A percentile compares a stretch with the other conserved stretches of the same genome.
phyloP scores from a whole-genome alignment of 202 grass and related monocot genomes.

The Panicum virgatum region DNA sequence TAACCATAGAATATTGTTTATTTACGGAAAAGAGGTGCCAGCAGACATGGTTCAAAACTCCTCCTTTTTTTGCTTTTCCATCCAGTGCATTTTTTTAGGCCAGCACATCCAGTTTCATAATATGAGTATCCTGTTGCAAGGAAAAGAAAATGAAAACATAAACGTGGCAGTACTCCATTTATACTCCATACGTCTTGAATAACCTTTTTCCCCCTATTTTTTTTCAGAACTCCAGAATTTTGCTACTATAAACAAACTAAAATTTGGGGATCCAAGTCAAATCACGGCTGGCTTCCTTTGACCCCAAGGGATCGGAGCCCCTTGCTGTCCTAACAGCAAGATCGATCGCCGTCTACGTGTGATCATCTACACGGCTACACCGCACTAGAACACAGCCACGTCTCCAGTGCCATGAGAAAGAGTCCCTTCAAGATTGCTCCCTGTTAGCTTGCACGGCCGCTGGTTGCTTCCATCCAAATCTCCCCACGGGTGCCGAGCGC shows the following conservation, averaged over 20 bases:
- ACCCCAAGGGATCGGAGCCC: neutral
- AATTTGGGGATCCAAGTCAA: neutral
- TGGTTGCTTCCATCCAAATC: neutral
- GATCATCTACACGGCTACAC: neutral
- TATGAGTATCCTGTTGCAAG: neutral
- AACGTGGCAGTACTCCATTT: neutral
- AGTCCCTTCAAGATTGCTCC: neutral
- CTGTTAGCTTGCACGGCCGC: neutral
- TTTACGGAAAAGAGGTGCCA: neutral
- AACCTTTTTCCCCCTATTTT: neutral
- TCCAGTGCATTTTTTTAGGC: neutral
- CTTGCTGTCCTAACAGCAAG: neutral
- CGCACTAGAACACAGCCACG: no score
- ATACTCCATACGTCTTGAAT: neutral
- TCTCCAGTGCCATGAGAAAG: neutral
- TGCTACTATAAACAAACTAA: neutral
- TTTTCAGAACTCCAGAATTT: neutral
- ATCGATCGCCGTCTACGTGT: neutral
- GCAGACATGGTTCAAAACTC: neutral
- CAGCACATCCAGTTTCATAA: neutral
- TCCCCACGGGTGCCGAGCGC: neutral
- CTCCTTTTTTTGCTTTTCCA: neutral
- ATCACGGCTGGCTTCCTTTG: neutral
- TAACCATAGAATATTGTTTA: neutral
- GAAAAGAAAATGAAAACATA: no score